Conservation (phyloP, 2,329 filamentous ascomycete genomes). For the Rhynchosporium agropyri region DNA sequence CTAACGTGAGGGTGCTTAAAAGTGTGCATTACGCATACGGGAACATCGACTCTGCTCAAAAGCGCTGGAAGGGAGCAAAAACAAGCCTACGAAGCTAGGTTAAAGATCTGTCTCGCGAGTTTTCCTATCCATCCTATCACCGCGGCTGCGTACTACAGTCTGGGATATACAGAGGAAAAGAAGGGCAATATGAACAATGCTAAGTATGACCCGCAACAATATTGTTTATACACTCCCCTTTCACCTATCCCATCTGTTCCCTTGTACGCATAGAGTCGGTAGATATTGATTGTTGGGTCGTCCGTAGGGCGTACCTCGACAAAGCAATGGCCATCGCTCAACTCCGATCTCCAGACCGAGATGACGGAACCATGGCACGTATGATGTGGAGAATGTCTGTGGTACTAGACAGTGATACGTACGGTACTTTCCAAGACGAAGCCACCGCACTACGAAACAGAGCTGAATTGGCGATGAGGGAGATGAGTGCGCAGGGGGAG, state of each 20-base stretch:
- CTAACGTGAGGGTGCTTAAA: too few relatives aligned
- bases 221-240: too few relatives aligned
- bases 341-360: conserved; percentile 30
- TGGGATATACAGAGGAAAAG: conserved; percentile 26
- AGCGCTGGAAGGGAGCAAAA: conserved; percentile 12
- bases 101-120: conserved; percentile 21
- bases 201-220: conserved; percentile 6
- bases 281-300: not conserved
- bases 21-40: conserved; percentile 31
- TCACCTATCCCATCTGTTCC: too few relatives aligned
- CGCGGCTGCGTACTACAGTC: conserved; percentile 28
- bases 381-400: conserved; percentile 32
- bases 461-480: conserved; percentile 29
- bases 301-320: conserved; percentile 24
- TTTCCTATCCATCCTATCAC: conserved; percentile 29
- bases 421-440: conserved; percentile 22
- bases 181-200: conserved; percentile 16
- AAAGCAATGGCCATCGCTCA: conserved; percentile 31
- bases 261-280: too few relatives aligned
- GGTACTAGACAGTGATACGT: conserved; percentile 31
- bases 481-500: conserved; percentile 37
- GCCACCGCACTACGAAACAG: conserved; percentile 25
- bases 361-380: conserved; percentile 31
- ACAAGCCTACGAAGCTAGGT: conserved; percentile 20
- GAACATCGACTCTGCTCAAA: conserved; percentile 28